These are phyloP conservation scores for Phlebopus sp. DNA, from an alignment of 1,284 basidiomycete genomes.

Conservation along the genomic window DNA sequence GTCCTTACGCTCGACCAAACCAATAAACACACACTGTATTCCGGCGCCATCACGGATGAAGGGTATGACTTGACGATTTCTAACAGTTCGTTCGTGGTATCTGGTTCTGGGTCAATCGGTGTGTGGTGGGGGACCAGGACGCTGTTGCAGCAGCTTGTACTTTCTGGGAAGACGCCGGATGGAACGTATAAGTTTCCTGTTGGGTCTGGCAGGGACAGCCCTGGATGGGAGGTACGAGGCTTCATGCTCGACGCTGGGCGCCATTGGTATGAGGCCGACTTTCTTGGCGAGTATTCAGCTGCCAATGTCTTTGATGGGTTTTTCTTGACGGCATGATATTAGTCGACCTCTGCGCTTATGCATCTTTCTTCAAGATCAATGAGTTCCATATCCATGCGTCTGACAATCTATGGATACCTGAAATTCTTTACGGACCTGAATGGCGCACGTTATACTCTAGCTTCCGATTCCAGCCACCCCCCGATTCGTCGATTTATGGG, in stretches of 20 bases:
- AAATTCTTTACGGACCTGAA: constrained; percentile 26
- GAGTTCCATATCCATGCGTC: constrained; percentile 38
- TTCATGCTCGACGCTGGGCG: constrained; percentile 41
- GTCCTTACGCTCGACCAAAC: constrained; percentile 23
- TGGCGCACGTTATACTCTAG: constrained; percentile 36
- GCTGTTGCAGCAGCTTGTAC: constrained; percentile 34
- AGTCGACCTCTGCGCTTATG: constrained; percentile 38
- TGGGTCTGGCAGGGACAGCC: constrained; percentile 33
- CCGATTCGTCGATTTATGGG: constrained; percentile 24
- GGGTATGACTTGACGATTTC: constrained; percentile 34
- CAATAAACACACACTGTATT: constrained; percentile 26
- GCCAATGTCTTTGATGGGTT: neutral
- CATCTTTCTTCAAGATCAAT: constrained; percentile 40
- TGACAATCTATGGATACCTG: constrained; percentile 36
- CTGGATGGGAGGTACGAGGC: constrained; percentile 39
- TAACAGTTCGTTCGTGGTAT: constrained; percentile 27
- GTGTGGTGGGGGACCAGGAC: constrained; percentile 41
- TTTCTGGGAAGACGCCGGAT: constrained; percentile 15
- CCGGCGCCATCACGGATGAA: constrained; percentile 31
- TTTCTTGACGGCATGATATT: neutral
- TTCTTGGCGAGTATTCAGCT: constrained; percentile 24
- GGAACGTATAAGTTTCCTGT: constrained; percentile 22
- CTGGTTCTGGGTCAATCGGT: constrained; percentile 31
- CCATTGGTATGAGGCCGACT: constrained; percentile 34
- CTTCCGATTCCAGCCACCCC: constrained; percentile 36